A percentile compares a stretch with the other conserved stretches of the same genome.
phyloP scores from a whole-genome alignment of 495 filamentous ascomycete genomes.

The Penicillium goetzii region DNA sequence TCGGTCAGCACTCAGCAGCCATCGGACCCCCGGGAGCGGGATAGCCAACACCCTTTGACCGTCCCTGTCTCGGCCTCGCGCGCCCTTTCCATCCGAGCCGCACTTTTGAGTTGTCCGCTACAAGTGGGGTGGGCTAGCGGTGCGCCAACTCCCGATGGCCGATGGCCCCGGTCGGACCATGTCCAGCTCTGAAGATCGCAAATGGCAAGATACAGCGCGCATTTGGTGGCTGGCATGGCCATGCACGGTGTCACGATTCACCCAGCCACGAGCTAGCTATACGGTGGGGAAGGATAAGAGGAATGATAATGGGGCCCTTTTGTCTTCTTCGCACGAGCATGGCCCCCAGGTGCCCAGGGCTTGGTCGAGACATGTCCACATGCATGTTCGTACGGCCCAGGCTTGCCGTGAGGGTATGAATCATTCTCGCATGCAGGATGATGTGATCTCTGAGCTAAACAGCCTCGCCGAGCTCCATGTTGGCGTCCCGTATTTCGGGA shows the following conservation, averaged over 20 bases:
- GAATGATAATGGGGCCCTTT: background rate
- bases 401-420: conserved; percentile 6
- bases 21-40: conserved; percentile 21
- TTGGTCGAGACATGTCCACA: conserved; percentile 6
- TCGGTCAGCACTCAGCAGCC: conserved; percentile 13
- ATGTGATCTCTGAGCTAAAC: conserved; percentile 16
- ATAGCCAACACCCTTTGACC: conserved; percentile 13
- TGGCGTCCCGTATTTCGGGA: background rate
- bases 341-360: background rate
- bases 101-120: conserved; percentile 25
- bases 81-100: conserved; percentile 25
- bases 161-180: conserved; percentile 4
- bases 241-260: conserved; percentile 2
- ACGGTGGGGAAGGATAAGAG: background rate
- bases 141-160: conserved; percentile 1
- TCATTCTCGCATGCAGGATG: conserved; percentile 20
- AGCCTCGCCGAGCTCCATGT: background rate
- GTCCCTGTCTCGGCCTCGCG: conserved; percentile 32
- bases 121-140: background rate
- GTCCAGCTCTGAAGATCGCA: too few species aligned
- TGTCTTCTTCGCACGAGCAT: background rate
- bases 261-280: background rate
- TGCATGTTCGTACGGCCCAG: conserved; percentile 5
- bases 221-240: conserved; percentile 3
- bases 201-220: background rate